Conservation (phyloP, 1,284 basidiomycete species). For the Leccinum fuscescens region DNA sequence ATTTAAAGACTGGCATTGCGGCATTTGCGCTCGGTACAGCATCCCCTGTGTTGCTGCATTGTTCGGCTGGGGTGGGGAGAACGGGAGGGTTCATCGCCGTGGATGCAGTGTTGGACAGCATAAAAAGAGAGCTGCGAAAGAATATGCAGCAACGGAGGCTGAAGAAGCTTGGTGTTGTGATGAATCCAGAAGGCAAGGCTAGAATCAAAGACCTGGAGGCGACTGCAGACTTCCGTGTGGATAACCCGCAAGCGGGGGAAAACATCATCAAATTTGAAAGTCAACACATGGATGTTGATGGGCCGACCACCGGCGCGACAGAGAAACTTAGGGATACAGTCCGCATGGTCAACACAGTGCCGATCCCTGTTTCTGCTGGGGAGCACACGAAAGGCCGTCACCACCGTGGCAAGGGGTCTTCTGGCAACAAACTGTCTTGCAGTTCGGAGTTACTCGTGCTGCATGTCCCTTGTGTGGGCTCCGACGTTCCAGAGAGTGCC, state of each 20-base stretch:
- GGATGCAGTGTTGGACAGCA: conserved; percentile 80
- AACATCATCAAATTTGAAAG: conserved; percentile 5
- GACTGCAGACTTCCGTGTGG: conserved; percentile 3
- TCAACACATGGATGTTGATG: conserved; percentile 31
- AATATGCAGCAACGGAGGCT: conserved; percentile 16
- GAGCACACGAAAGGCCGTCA: conserved; percentile 22
- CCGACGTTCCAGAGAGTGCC: conserved; percentile 5
- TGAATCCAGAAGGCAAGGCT: not conserved
- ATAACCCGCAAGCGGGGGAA: conserved; percentile 7
- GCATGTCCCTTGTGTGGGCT: conserved; percentile 31
- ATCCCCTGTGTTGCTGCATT: conserved; percentile 69
- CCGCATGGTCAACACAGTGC: conserved; percentile 24
- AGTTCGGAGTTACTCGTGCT: conserved; percentile 29
- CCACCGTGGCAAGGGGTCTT: conserved; percentile 1
- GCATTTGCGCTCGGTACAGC: conserved; percentile 44
- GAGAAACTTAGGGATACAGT: conserved; percentile 2
- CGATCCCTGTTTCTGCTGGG: conserved; percentile 30
- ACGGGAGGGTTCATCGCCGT: conserved; percentile 91
- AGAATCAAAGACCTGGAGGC: not conserved
- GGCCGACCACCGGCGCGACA: conserved; percentile 1
- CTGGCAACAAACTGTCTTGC: conserved; percentile 10
- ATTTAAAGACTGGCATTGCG: conserved; percentile 51
- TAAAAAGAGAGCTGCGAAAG: conserved; percentile 61
- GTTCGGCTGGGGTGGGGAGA: conserved; percentile 88
- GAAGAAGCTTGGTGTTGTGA: conserved; percentile 3